These are phyloP conservation scores for Aspergillus olivimuriae DNA, from an alignment of 495 filamentous ascomycete species.

Conservation along the genomic window DNA sequence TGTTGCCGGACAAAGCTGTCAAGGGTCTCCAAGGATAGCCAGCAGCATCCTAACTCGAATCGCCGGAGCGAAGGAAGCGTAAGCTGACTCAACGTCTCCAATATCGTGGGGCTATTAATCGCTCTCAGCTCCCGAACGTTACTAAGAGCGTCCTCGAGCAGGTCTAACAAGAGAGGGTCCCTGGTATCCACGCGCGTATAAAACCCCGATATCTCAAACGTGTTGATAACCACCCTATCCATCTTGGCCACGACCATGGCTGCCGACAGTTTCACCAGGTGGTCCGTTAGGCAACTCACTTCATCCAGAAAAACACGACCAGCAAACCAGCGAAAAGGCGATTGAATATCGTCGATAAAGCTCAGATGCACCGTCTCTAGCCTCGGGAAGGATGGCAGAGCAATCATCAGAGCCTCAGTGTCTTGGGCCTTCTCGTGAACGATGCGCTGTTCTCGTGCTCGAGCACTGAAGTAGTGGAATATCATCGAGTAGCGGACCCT, in stretches of 20 bases:
- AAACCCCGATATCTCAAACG: constrained; percentile 3
- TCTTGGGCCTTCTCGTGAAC: not conserved
- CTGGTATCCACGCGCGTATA: constrained; percentile 1
- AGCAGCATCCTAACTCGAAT: constrained; percentile 1
- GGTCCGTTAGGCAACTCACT: not conserved
- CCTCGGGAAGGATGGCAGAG: not conserved
- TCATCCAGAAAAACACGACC: constrained; percentile 1
- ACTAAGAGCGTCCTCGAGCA: not conserved
- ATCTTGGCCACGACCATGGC: not conserved
- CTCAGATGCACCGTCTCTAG: not conserved
- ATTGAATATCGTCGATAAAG: constrained; percentile 3
- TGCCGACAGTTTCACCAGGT: constrained; percentile 1
- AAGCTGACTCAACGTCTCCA: constrained; percentile 1
- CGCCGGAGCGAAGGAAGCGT: not conserved
- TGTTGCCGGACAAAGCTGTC: not conserved
- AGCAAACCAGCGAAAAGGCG: constrained; percentile 1
- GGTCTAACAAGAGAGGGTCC: not conserved
- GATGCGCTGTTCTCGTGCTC: not conserved
- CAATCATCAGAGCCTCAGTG: not conserved
- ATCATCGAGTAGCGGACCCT: not conserved
- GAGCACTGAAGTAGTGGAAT: not conserved
- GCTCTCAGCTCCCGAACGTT: not conserved
- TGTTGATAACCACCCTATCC: not conserved
- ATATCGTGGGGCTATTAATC: not conserved
- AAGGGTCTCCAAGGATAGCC: not conserved